phyloP scores from a whole-genome alignment of 2,329 filamentous ascomycete species.

The Fusarium newnesense region DNA sequence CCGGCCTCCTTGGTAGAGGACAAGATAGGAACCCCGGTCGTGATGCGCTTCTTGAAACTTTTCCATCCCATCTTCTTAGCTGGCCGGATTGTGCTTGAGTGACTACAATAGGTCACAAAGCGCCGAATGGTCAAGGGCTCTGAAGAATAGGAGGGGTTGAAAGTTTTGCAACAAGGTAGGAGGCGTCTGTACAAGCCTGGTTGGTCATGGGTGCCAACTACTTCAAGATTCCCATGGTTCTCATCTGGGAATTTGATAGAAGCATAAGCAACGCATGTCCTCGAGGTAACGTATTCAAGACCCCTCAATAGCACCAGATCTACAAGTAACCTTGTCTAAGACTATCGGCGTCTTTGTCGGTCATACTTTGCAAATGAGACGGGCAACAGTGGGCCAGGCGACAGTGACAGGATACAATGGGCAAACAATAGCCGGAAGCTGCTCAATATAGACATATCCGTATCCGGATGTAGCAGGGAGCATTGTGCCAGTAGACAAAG shows the following conservation, averaged over 20 bases:
- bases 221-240: background rate
- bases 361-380: slow-evolving; percentile 49
- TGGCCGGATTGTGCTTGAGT: background rate
- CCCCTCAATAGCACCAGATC: slow-evolving; percentile 38
- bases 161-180: background rate
- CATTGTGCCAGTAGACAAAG: background rate
- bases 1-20: slow-evolving; percentile 46
- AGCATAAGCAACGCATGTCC: slow-evolving; percentile 4
- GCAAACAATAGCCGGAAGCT: slow-evolving; percentile 17
- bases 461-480: slow-evolving; percentile 10
- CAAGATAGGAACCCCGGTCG: slow-evolving; percentile 48
- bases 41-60: slow-evolving; percentile 50
- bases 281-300: slow-evolving; percentile 9
- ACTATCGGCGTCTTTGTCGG: slow-evolving; percentile 51
- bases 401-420: slow-evolving; percentile 16
- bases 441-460: slow-evolving; percentile 22
- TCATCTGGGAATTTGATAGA: slow-evolving; percentile 1
- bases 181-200: slow-evolving; percentile 2
- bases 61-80: slow-evolving; percentile 51
- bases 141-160: background rate
- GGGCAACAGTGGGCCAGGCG: slow-evolving; percentile 46
- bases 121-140: background rate
- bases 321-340: slow-evolving; percentile 44
- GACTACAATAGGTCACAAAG: background rate
- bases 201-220: background rate